These are phyloP conservation scores for Vaccinium vitisidaea DNA, from an alignment of 148 eudicot genomes.

Conservation along the genomic window DNA sequence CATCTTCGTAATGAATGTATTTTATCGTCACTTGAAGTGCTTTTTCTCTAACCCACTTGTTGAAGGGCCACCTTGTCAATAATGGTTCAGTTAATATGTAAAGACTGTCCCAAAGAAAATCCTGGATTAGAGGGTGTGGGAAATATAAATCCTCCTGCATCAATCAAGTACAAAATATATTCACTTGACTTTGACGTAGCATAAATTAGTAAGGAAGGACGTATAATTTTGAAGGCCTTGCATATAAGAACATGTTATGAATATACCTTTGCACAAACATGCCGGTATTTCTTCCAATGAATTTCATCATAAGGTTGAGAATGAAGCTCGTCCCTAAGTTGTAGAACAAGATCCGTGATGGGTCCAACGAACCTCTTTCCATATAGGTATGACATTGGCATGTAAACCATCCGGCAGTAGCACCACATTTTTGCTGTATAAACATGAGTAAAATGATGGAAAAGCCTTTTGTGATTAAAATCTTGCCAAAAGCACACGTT, in stretches of 20 bases:
- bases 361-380: slow-evolving; percentile 29
- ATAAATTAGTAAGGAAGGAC: background rate
- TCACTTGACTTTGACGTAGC: background rate
- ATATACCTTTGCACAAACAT: slow-evolving; percentile 33
- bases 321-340: slow-evolving; percentile 41
- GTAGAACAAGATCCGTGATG: slow-evolving; percentile 31
- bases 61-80: slow-evolving; percentile 21
- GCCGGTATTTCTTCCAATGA: slow-evolving; percentile 23
- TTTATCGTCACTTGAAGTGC: slow-evolving; percentile 17
- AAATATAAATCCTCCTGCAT: slow-evolving; percentile 19
- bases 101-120: slow-evolving; percentile 20
- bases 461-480: background rate
- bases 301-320: slow-evolving; percentile 29
- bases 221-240: background rate
- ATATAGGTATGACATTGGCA: slow-evolving; percentile 36
- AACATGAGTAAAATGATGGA: background rate
- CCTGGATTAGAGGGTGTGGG: slow-evolving; percentile 20
- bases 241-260: background rate
- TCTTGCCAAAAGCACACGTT: background rate
- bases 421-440: slow-evolving; percentile 40
- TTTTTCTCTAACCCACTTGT: slow-evolving; percentile 19
- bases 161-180: background rate
- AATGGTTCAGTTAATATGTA: slow-evolving; percentile 21
- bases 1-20: slow-evolving; percentile 23
- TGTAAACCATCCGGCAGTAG: slow-evolving; percentile 26